These are phyloP conservation scores for Rubroshorea leprosula DNA, from an alignment of 345 rosid genomes.

Conservation along the genomic window DNA sequence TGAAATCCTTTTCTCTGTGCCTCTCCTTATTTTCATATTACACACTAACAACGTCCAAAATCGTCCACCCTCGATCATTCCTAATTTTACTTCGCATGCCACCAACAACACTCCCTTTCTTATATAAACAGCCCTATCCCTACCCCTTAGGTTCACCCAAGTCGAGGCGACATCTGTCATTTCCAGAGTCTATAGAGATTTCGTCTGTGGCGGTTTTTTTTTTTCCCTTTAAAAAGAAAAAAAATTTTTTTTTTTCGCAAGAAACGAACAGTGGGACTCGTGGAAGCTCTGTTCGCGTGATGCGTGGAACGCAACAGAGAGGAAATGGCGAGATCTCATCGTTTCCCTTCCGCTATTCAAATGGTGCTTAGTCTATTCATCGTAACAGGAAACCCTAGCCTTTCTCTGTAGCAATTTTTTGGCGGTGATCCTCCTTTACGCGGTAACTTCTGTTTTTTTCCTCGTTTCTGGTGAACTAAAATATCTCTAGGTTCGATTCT, in stretches of 20 bases:
- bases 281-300: conserved; percentile 8
- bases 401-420: not conserved
- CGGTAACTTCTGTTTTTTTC: not conserved
- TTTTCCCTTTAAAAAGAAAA: too few relatives aligned
- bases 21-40: not conserved
- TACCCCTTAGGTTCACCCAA: not conserved
- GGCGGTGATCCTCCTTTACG: not conserved
- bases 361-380: not conserved
- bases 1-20: too few relatives aligned
- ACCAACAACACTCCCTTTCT: not conserved
- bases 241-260: not conserved
- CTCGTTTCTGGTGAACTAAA: not conserved
- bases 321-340: conserved; percentile 5
- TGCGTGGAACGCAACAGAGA: conserved; percentile 12
- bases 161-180: conserved; percentile 8
- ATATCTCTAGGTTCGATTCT: conserved; percentile 1
- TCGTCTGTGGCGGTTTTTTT: not conserved
- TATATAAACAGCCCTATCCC: not conserved
- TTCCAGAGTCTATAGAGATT: not conserved
- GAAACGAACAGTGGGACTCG: not conserved
- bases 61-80: not conserved
- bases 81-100: not conserved
- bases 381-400: not conserved
- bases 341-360: not conserved
- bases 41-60: not conserved